These are phyloP conservation scores for Gaeumannomyces sp. DNA, from an alignment of 2,329 filamentous ascomycete species.

Conservation along the genomic window DNA sequence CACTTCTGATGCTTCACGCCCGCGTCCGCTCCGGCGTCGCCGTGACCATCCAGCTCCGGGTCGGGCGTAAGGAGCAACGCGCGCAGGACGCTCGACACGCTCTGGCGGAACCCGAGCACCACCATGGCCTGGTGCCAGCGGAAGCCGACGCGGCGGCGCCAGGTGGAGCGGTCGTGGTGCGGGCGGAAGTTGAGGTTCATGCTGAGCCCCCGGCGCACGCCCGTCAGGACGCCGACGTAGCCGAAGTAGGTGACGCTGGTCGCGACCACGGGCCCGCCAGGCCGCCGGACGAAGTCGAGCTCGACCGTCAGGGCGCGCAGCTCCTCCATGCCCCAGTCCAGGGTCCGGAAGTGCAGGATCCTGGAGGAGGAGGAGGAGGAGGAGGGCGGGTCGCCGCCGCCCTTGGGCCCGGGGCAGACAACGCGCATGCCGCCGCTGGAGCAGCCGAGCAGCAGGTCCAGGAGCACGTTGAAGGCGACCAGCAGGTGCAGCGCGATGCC, in stretches of 20 bases:
- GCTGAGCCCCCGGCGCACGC: conserved; percentile 37
- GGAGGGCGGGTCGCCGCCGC: conserved; percentile 31
- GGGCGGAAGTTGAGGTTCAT: conserved; percentile 41
- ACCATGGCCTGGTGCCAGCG: conserved; percentile 22
- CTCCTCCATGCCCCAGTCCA: conserved; percentile 50
- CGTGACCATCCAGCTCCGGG: not conserved
- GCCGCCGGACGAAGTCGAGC: conserved; percentile 38
- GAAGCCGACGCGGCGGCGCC: conserved; percentile 17
- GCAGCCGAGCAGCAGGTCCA: conserved; percentile 60
- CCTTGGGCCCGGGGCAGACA: conserved; percentile 12
- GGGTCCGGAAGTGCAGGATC: conserved; percentile 48
- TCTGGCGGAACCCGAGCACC: conserved; percentile 18
- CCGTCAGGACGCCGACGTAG: conserved; percentile 43
- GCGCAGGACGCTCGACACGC: conserved; percentile 21
- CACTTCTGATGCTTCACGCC: not conserved
- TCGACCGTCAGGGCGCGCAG: conserved; percentile 44
- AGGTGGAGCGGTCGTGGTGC: conserved; percentile 21
- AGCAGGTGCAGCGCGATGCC: conserved; percentile 53
- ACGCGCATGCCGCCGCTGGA: conserved; percentile 41
- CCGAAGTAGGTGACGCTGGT: conserved; percentile 42
- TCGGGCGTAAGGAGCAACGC: conserved; percentile 15
- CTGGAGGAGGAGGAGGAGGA: conserved; percentile 16
- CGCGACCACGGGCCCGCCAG: conserved; percentile 31
- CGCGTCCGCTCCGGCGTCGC: not conserved
- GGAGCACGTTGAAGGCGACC: conserved; percentile 54